Base-by-base conservation (phyloP, 139 green algal genomes). In the Chlorella sp. region DNA sequence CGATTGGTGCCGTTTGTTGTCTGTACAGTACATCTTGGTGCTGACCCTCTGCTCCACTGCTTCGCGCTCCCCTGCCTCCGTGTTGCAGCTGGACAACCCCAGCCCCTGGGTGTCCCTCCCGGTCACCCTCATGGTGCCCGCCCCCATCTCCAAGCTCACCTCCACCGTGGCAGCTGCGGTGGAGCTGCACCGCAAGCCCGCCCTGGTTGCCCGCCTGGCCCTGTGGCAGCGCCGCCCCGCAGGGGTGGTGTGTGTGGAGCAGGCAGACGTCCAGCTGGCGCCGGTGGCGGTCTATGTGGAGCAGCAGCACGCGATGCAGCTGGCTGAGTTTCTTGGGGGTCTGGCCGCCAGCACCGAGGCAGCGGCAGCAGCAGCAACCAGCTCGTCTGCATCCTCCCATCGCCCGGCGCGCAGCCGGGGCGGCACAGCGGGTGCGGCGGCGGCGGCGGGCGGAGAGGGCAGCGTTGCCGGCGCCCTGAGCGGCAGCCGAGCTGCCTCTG, bases 181-280 rank as follows among this genome's bases (percentile, higher is more conserved):
- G 21, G 75, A 73, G 18, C 25, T 62, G 75, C n/a, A 38, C 55
- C 64, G 55, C 26, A 23, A 25, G 41, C 82, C 87, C 0, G 81
- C 87, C 2, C 47, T 93, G 32, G 16, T 57, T 17, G 74, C 88
- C 2, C 86, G 88, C 1, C n/a, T 86, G 18, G 86, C 89, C 41
- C 63, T 95, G 38, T 97, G 94, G 94, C 84, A 84, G 23, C 87
- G 86, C 2, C 89, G 88, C 11, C 94, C 92, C 1, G 92, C 86
- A 1, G 91, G 92, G 18, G 93, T 97, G n/a, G 36, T 95, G 74
- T 98, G 95, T 78, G 68, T 97, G 1, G 90, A 98, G 85, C 71
- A 90, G 2, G 80, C 94, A 1, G 84, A 88, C 18, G 21, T 96
- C 44, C 44, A 89, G 18, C 28, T 91, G 17, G 87, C 90, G 1